Evolutionary conservation across 495 filamentous ascomycete species (phyloP).

Genomic region (Podospora pseudopauciseta): DNA sequence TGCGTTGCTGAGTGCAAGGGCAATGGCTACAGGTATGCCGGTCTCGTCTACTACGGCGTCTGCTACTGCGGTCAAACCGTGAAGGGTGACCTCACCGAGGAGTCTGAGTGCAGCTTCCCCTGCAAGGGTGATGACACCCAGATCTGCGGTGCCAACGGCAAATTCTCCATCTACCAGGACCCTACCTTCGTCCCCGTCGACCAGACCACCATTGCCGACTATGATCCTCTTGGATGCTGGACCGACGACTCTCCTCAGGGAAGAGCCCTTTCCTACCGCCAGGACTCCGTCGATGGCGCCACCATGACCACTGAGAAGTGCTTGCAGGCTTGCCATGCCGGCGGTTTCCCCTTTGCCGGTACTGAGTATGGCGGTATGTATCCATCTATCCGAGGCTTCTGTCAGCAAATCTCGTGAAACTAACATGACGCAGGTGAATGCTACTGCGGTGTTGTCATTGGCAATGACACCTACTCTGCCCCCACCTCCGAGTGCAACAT

Average conservation of each 20-base stretch:
- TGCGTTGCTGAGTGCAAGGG: conserved; percentile 54
- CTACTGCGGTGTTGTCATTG: conserved; percentile 47
- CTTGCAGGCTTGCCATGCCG: conserved; percentile 42
- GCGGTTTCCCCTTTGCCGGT: conserved; percentile 50
- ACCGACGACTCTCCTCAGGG: conserved; percentile 47
- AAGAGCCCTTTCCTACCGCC: conserved; percentile 48
- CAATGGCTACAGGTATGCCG: conserved; percentile 53
- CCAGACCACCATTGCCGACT: conserved; percentile 41
- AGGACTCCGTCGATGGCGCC: conserved; percentile 35
- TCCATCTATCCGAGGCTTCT: conserved; percentile 11
- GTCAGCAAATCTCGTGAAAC: conserved; percentile 4
- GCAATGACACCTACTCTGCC: conserved; percentile 43
- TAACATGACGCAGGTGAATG: conserved; percentile 32
- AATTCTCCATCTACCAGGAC: conserved; percentile 50
- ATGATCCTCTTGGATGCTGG: conserved; percentile 53
- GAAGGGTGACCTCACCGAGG: conserved; percentile 28
- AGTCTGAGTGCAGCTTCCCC: conserved; percentile 42
- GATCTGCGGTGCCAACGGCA: conserved; percentile 47
- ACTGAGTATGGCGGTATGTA: conserved; percentile 48
- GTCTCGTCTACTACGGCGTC: conserved; percentile 52
- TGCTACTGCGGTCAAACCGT: conserved; percentile 53
- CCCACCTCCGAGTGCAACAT: conserved; percentile 41
- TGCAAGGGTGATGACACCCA: conserved; percentile 46
- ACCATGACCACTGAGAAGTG: conserved; percentile 46
- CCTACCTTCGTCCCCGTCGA: conserved; percentile 47